These are phyloP conservation scores for Alternaria sp. DNA, from an alignment of 2,329 filamentous ascomycete species.

Conservation along the genomic window DNA sequence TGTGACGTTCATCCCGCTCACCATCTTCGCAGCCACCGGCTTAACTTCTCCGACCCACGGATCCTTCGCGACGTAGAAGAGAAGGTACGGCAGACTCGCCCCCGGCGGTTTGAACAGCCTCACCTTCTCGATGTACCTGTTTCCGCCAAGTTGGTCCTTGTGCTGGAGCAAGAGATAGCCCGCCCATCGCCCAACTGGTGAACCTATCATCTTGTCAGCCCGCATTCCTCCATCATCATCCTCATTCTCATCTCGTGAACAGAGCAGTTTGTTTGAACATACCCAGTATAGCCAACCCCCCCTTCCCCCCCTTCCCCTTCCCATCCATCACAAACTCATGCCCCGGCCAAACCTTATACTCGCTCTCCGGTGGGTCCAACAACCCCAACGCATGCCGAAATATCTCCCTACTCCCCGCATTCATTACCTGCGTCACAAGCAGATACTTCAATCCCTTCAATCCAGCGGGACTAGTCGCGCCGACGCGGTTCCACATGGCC, in stretches of 20 bases:
- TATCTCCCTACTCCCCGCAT: constrained; percentile 1
- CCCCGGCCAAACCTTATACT: constrained; percentile 13
- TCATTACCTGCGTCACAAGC: constrained; percentile 14
- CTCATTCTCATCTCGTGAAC: too few relatives aligned
- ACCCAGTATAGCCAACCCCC: constrained; percentile 12
- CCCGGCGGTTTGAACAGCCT: constrained; percentile 2
- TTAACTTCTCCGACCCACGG: background rate
- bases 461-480: too few relatives aligned
- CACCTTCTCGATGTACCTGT: constrained; percentile 16
- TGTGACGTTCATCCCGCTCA: background rate
- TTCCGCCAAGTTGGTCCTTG: constrained; percentile 12
- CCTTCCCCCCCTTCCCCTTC: background rate
- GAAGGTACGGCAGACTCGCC: constrained; percentile 6
- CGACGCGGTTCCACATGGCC: constrained; percentile 18
- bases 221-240: too few relatives aligned
- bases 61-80: constrained; percentile 11
- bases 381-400: constrained; percentile 4
- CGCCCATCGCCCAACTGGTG: constrained; percentile 12
- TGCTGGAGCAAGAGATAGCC: constrained; percentile 20
- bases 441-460: too few relatives aligned
- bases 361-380: constrained; percentile 6
- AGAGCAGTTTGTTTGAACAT: too few relatives aligned
- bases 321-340: constrained; percentile 10
- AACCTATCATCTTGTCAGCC: constrained; percentile 5
- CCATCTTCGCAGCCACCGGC: background rate